phyloP scores from a whole-genome alignment of 169 alveolate species.

The Babesia sp. region DNA sequence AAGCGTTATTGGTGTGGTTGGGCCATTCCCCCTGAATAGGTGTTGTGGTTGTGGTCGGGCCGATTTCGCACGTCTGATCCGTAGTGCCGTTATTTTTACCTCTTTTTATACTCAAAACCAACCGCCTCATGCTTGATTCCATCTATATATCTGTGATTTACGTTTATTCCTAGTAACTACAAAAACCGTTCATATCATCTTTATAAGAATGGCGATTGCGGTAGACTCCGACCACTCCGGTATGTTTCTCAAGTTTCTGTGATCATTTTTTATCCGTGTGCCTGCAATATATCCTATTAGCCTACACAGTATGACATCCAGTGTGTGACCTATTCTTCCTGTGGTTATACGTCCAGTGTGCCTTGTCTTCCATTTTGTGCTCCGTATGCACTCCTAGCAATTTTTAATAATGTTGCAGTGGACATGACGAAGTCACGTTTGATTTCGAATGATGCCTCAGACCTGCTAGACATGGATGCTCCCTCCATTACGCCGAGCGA shows the following conservation, averaged over 20 bases:
- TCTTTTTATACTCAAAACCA: no score
- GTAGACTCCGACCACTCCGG: no score
- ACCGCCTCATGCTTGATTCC: neutral
- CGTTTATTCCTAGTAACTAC: neutral
- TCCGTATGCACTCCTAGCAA: neutral
- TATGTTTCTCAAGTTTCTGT: no score
- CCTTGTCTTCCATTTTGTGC: no score
- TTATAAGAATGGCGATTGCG: no score
- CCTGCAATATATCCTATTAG: no score
- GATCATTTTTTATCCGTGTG: no score
- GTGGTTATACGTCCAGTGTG: no score
- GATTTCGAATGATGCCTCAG: neutral
- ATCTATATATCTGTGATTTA: neutral
- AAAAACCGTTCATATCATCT: no score
- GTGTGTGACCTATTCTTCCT: no score
- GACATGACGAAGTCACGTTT: neutral
- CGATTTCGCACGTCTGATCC: neutral
- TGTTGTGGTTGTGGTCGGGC: neutral
- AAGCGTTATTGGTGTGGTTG: neutral
- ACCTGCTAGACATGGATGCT: neutral
- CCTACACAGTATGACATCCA: no score
- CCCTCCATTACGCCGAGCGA: neutral
- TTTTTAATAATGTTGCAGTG: neutral
- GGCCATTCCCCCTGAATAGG: neutral
- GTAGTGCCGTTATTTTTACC: neutral